Base-by-base conservation (phyloP, 1,139 yeast species). In the Debaryomyces singareniensis region DNA sequence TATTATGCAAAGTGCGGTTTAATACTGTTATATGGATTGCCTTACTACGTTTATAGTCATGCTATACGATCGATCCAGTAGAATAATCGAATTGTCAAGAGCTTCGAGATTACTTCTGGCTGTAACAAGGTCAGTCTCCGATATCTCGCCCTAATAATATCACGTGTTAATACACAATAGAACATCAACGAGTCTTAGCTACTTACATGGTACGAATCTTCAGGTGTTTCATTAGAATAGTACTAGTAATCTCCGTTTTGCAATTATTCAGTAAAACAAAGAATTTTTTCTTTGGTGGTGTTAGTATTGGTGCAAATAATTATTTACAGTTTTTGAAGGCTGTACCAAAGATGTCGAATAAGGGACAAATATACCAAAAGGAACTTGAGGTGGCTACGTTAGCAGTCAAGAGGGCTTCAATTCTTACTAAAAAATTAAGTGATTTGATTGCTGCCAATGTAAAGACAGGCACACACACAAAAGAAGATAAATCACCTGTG, bases 401-500 rank as follows among this genome's bases (percentile, higher is more conserved):
- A 44, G 97, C 97, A 1, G 96, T 91, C 20, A 83, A 79, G 45
- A 71, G 95, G 49, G 97, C 98, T 1, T 75, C 95, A 2, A 51
- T 72, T 12, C 64, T 91, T 36, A 85, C 97, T 22, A 75, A 78
- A 47, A 65, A 75, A 30, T 82, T 91, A 33, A 75, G 84, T 35
- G 75, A 75, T 34, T 71, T 78, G 24, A 80, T 91, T 29, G 68
- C 78, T 21, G 61, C 71, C 13, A 68, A 79, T 25, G 70, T 66
- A 39, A 61, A 71, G 20, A 61, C 75, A 10, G 71, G 71, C 4
- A 79, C 89, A 2, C 78, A 86, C 40, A 81, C 87, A 39, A 91
- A 91, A 50, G 72, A 74, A 24, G 99, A 91, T 53, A 76, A 78
- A 42, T 85, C 96, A 2, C 99, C 99, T 1, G 99, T 91, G 10